These are phyloP conservation scores for Cyclostephanos invisitatus DNA, from an alignment of 108 stramenopile genomes.

Conservation along the genomic window DNA sequence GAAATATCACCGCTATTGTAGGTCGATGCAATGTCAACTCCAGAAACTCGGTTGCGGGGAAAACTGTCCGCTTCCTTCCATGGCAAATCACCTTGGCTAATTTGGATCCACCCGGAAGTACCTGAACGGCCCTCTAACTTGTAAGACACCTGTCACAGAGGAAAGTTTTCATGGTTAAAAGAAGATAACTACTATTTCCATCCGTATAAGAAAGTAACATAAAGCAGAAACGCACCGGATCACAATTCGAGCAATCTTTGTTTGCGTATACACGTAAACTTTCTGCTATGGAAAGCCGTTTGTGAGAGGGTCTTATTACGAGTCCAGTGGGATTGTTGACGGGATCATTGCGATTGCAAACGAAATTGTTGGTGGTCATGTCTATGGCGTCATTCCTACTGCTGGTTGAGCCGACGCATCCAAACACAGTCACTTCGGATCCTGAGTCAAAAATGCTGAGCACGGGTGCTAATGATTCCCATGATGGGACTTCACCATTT, in stretches of 20 bases:
- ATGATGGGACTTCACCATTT: conserved; percentile 14
- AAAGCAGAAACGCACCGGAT: conserved; percentile 6
- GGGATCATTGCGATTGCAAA: not conserved
- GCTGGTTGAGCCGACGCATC: not conserved
- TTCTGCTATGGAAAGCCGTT: conserved; percentile 5
- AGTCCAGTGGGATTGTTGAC: not conserved
- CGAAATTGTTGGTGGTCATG: not conserved
- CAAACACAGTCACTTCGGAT: conserved; percentile 4
- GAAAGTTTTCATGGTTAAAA: not conserved
- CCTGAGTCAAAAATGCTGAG: conserved; percentile 1
- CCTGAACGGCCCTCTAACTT: conserved; percentile 43
- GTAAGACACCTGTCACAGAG: conserved; percentile 60
- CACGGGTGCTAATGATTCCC: not conserved
- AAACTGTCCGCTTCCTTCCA: conserved; percentile 27
- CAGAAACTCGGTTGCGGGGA: not conserved
- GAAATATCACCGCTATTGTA: conserved; percentile 11
- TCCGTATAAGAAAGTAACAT: not conserved
- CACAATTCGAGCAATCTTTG: conserved; percentile 5
- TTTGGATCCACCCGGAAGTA: conserved; percentile 55
- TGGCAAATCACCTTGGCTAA: conserved; percentile 39
- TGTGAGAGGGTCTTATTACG: conserved; percentile 8
- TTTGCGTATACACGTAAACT: conserved; percentile 9
- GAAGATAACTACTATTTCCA: too few relatives aligned
- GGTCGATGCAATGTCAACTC: conserved; percentile 7
- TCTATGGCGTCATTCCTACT: not conserved